Evolutionary conservation across 371 early-diverging fungal genomes (phyloP).

Genomic region (Mortierella sp.): DNA sequence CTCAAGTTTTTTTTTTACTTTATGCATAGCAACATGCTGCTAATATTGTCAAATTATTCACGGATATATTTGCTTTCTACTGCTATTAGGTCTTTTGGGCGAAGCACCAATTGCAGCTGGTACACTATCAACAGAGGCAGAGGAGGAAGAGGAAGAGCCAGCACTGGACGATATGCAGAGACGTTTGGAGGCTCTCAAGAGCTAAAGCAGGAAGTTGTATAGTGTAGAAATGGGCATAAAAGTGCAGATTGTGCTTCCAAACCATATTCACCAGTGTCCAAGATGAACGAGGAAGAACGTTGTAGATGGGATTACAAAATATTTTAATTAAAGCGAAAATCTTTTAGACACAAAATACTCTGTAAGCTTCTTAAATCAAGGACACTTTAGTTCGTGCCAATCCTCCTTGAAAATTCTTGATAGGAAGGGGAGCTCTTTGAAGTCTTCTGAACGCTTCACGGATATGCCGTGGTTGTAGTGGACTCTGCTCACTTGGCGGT

Average conservation of each 20-base stretch:
- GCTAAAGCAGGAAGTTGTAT: constrained; percentile 9
- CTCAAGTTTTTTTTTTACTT: constrained; percentile 2
- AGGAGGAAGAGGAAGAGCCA: constrained; percentile 76
- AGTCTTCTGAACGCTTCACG: constrained; percentile 91
- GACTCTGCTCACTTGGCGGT: constrained; percentile 83
- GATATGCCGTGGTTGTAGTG: constrained; percentile 88
- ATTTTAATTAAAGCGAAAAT: not conserved
- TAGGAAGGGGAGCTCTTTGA: constrained; percentile 78
- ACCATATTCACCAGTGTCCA: not conserved
- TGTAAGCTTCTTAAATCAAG: constrained; percentile 65
- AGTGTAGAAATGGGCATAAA: not conserved
- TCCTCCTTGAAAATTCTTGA: constrained; percentile 83
- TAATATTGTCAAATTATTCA: not conserved
- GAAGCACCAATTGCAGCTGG: constrained; percentile 68
- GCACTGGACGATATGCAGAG: constrained; percentile 89
- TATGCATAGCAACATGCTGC: not conserved
- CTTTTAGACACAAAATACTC: not conserved
- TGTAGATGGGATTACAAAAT: not conserved
- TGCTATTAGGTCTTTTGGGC: constrained; percentile 72
- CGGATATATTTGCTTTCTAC: not conserved
- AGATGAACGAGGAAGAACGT: not conserved
- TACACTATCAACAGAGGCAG: constrained; percentile 49
- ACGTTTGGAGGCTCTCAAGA: constrained; percentile 80
- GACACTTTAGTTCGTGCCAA: constrained; percentile 82
- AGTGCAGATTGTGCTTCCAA: not conserved